Evolutionary conservation across 2,329 filamentous ascomycete genomes (phyloP).

Genomic region (Microdochium paspali): DNA sequence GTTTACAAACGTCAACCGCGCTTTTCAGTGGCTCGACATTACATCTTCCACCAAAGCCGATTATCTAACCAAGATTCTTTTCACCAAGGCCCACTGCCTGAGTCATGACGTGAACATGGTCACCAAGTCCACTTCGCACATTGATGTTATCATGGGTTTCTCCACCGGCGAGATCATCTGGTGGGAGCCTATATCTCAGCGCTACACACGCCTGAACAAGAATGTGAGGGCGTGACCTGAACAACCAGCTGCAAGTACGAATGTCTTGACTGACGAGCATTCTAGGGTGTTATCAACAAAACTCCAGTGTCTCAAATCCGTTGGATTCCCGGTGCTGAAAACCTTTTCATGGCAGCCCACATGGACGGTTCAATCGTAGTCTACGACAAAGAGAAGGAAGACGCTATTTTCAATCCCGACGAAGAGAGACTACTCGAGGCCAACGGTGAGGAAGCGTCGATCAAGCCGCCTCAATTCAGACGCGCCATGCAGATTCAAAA

Average conservation of each 20-base stretch:
- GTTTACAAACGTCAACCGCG: constrained; percentile 92
- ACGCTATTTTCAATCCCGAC: constrained; percentile 35
- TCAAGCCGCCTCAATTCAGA: background rate
- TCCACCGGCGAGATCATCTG: constrained; percentile 96
- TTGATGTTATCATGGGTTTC: constrained; percentile 92
- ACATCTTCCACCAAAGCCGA: constrained; percentile 72
- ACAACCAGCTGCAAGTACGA: background rate
- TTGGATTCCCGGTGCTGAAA: constrained; percentile 93
- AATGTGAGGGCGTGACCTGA: constrained; percentile 49
- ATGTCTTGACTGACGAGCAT: constrained; percentile 2
- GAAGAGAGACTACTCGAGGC: constrained; percentile 18
- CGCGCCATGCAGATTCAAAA: constrained; percentile 65
- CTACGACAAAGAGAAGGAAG: constrained; percentile 89
- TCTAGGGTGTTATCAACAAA: constrained; percentile 72
- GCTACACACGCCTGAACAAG: constrained; percentile 93
- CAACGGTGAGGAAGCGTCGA: constrained; percentile 20
- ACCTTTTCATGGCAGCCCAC: constrained; percentile 83
- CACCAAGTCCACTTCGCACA: constrained; percentile 69
- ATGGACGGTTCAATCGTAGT: constrained; percentile 86
- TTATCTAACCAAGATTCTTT: constrained; percentile 89
- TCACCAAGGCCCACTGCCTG: constrained; percentile 90
- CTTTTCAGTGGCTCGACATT: constrained; percentile 92
- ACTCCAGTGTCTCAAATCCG: constrained; percentile 79
- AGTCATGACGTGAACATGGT: constrained; percentile 86
- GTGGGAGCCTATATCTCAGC: constrained; percentile 95